These are phyloP conservation scores for Hemerocallis citrina DNA, from an alignment of 106 monocot genomes.

Conservation along the genomic window DNA sequence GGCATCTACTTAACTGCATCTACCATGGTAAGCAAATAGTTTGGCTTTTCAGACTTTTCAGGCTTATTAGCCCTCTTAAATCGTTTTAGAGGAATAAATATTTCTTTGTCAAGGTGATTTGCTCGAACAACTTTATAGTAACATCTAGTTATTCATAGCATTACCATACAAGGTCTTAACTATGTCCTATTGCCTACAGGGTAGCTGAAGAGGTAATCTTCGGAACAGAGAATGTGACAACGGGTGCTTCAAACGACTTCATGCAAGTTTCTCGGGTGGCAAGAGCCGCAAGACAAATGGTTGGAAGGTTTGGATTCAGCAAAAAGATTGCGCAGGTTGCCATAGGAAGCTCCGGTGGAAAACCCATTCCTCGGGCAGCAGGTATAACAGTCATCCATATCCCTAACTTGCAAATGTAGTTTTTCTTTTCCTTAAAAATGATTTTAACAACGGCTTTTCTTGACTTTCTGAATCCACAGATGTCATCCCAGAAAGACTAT, in stretches of 20 bases:
- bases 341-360: constrained; percentile 81
- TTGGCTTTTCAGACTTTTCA: too few relatives aligned
- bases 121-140: too few relatives aligned
- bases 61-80: too few relatives aligned
- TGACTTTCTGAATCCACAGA: constrained; percentile 19
- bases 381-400: constrained; percentile 22
- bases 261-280: constrained; percentile 99
- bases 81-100: too few relatives aligned
- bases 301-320: constrained; percentile 94
- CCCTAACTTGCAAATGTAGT: neutral
- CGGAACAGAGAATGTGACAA: constrained; percentile 93
- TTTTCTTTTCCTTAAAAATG: neutral
- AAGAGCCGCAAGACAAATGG: constrained; percentile 97
- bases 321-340: constrained; percentile 97
- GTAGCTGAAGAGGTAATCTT: constrained; percentile 99
- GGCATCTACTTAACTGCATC: too few relatives aligned
- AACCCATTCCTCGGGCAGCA: constrained; percentile 98
- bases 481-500: constrained; percentile 94
- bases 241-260: constrained; percentile 98
- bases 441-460: neutral
- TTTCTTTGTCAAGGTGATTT: too few relatives aligned
- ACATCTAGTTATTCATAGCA: too few relatives aligned
- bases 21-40: too few relatives aligned
- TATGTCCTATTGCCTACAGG: constrained; percentile 39
- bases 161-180: too few relatives aligned